Conservation (phyloP, 1,139 yeast genomes). For the Blastobotrys illinoisensis region DNA sequence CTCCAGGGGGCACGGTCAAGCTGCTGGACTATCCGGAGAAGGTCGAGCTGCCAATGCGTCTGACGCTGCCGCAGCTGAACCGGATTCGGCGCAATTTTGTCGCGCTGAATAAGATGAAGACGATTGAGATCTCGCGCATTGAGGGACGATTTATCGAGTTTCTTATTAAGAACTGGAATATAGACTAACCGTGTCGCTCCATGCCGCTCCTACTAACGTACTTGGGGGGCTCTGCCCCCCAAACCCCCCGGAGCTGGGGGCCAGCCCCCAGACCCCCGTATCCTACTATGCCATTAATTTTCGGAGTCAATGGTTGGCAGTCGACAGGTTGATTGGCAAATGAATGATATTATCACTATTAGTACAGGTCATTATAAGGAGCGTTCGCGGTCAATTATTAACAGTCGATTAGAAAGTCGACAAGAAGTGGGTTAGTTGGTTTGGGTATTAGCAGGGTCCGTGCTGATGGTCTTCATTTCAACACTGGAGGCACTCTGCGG, state of each 20-base stretch:
- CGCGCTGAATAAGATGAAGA: constrained; percentile 70
- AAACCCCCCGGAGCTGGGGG: too few relatives aligned
- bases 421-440: too few relatives aligned
- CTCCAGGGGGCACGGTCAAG: constrained; percentile 46
- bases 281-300: too few relatives aligned
- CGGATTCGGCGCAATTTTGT: constrained; percentile 79
- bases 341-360: too few relatives aligned
- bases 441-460: background rate
- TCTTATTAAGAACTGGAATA: constrained; percentile 45
- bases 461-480: background rate
- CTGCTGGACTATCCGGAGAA: constrained; percentile 36
- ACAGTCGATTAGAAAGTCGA: too few relatives aligned
- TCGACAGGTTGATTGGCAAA: too few relatives aligned
- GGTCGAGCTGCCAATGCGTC: constrained; percentile 60
- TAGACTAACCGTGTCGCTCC: constrained; percentile 4
- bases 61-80: constrained; percentile 75
- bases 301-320: too few relatives aligned
- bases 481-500: background rate
- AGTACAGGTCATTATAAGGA: too few relatives aligned
- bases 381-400: too few relatives aligned
- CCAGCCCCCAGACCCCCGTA: too few relatives aligned
- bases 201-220: too few relatives aligned
- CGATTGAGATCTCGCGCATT: constrained; percentile 59
- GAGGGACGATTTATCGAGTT: constrained; percentile 69
- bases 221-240: too few relatives aligned